These are phyloP conservation scores for Acanthamoeba castellanii DNA, from an alignment of 208 protist genomes.

Conservation along the genomic window DNA sequence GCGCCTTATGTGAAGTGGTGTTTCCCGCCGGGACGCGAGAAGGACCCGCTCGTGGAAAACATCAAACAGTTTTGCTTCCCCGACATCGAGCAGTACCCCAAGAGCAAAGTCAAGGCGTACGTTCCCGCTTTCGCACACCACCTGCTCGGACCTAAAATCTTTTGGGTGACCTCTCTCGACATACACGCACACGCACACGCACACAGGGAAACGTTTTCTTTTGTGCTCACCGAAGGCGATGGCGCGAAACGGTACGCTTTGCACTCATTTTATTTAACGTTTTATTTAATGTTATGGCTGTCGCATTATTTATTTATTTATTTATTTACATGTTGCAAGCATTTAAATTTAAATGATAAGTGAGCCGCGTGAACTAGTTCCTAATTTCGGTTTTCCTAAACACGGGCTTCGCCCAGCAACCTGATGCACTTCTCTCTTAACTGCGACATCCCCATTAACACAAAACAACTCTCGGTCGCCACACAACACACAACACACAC, in stretches of 20 bases:
- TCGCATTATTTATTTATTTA: not conserved
- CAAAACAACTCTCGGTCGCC: too few species aligned
- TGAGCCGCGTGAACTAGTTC: too few species aligned
- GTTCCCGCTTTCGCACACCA: not conserved
- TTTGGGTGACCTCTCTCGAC: too few species aligned
- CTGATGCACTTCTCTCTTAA: too few species aligned
- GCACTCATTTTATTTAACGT: not conserved
- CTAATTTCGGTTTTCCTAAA: too few species aligned
- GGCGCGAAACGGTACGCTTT: not conserved
- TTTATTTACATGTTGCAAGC: not conserved
- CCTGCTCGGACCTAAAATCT: not conserved
- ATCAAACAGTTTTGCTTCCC: slow-evolving; percentile 55
- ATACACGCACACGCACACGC: not conserved
- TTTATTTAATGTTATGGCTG: not conserved
- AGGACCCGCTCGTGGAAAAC: slow-evolving; percentile 22
- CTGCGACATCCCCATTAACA: too few species aligned
- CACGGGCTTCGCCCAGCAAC: too few species aligned
- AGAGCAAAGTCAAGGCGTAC: slow-evolving; percentile 21
- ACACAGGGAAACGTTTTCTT: slow-evolving; percentile 13
- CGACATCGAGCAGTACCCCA: slow-evolving; percentile 2
- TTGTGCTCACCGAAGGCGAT: slow-evolving; percentile 9
- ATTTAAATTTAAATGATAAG: too few species aligned
- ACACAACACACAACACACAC: too few species aligned
- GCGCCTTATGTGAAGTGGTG: not conserved
- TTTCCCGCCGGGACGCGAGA: not conserved